phyloP scores from a whole-genome alignment of 148 eudicot genomes.

The Spergularia marina region DNA sequence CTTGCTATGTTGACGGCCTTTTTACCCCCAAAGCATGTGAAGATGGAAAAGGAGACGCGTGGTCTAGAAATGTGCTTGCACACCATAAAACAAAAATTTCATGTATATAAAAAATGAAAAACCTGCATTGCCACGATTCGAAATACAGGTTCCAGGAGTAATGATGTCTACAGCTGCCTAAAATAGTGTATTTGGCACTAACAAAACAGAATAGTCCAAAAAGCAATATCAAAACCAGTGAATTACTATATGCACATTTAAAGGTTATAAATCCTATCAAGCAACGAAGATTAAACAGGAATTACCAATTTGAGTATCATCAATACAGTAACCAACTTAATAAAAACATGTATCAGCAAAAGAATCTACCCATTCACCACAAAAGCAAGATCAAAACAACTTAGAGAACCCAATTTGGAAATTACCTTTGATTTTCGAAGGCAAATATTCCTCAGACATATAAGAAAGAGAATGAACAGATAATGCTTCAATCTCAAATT shows the following conservation, averaged over 20 bases:
- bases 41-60: too few species aligned
- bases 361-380: background rate
- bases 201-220: too few species aligned
- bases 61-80: too few species aligned
- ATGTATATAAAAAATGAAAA: too few species aligned
- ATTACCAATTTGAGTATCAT: background rate
- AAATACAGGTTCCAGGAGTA: too few species aligned
- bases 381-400: background rate
- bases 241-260: background rate
- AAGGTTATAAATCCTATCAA: background rate
- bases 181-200: too few species aligned
- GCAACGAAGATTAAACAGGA: background rate
- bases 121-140: too few species aligned
- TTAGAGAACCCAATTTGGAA: background rate
- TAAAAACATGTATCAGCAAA: background rate
- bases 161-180: too few species aligned
- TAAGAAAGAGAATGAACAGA: conserved; percentile 73
- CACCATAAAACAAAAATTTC: too few species aligned
- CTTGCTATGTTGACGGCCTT: too few species aligned
- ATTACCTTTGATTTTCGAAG: conserved; percentile 60
- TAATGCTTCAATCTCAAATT: conserved; percentile 95
- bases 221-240: background rate
- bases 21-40: too few species aligned
- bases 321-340: background rate
- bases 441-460: conserved; percentile 72